These are phyloP conservation scores for Leccinum fibrillosum DNA, from an alignment of 768 basidiomycete species.

Conservation along the genomic window DNA sequence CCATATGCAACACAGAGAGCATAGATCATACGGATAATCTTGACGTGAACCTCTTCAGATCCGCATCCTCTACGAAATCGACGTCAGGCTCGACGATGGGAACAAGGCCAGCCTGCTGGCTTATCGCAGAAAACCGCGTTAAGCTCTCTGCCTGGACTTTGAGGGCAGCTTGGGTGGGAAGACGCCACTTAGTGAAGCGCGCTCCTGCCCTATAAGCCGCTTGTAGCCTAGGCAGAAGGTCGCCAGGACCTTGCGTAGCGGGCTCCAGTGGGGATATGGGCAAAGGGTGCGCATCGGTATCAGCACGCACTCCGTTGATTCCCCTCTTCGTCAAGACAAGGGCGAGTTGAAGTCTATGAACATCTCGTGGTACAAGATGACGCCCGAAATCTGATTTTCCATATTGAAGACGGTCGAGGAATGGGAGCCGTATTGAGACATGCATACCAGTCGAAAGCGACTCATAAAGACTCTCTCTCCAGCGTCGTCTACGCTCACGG, in stretches of 20 bases:
- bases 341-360: constrained; percentile 46
- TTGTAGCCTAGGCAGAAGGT: constrained; percentile 40
- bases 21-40: constrained; percentile 44
- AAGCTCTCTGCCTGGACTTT: constrained; percentile 47
- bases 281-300: constrained; percentile 46
- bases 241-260: constrained; percentile 49
- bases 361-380: constrained; percentile 49
- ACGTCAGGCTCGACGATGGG: constrained; percentile 54
- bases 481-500: constrained; percentile 38
- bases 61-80: constrained; percentile 47
- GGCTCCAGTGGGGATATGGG: constrained; percentile 44
- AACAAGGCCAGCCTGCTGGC: constrained; percentile 50
- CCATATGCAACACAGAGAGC: constrained; percentile 43
- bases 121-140: constrained; percentile 47
- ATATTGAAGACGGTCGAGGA: not conserved
- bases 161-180: constrained; percentile 40
- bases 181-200: constrained; percentile 47
- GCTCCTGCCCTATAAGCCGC: constrained; percentile 43
- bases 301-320: constrained; percentile 51
- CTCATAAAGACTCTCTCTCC: constrained; percentile 46
- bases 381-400: constrained; percentile 41
- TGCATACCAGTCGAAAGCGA: constrained; percentile 39
- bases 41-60: constrained; percentile 44
- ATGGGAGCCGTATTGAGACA: not conserved
- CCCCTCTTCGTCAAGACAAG: constrained; percentile 41